Evolutionary conservation across 768 basidiomycete genomes (phyloP), one percentile per base, ranked within the genome.

Genomic region (Pleurotus ostreatus): DNA sequence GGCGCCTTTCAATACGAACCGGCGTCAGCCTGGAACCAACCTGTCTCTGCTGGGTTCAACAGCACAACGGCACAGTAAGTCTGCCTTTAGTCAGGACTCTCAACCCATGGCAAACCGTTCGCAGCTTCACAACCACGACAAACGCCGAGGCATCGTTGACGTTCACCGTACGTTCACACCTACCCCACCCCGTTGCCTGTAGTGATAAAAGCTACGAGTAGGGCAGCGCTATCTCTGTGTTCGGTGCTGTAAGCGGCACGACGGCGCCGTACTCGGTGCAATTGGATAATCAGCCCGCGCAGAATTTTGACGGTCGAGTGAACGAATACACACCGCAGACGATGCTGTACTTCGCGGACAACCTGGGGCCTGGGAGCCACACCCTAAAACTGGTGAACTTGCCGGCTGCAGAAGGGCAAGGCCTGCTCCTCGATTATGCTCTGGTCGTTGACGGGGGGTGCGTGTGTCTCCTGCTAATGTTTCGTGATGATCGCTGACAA

Each of bases 361-460:
- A 57, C 49, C 52, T 57, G 6, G 57, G 57, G 4, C 49, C 57
- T 34, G 57, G 57, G 1, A 11, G n/a, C 4, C 57, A 57, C 22
- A 20, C 23, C 4, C 18, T 57, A 2, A 54, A 43, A 23, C 7
- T 57, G 11, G 43, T 37, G 11, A 57, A 57, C 22, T n/a, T 37
- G 25, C 57, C 57, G 2, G n/a, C 37, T 11, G 15, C 11, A 5
- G 15, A 25, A 4, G 52, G 52, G 6, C 40, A 54, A 54, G 52
- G 40, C 16, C 18, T 57, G 34, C 20, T 38, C 13, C 38, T 57
- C 11, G 57, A 57, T 44, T 57, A 41, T 57, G 57, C 57, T n/a
- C n/a, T 46, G 20, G 40, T 57, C 6, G 38, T 39, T 12, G 51
- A 30, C 11, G 51, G 18, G 7, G 26, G 15, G 51, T 53, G 11